A percentile compares a stretch with the other conserved stretches of the same genome.
Conservation (phyloP, 495 filamentous ascomycete species). For the Penicillium crystallinum region DNA sequence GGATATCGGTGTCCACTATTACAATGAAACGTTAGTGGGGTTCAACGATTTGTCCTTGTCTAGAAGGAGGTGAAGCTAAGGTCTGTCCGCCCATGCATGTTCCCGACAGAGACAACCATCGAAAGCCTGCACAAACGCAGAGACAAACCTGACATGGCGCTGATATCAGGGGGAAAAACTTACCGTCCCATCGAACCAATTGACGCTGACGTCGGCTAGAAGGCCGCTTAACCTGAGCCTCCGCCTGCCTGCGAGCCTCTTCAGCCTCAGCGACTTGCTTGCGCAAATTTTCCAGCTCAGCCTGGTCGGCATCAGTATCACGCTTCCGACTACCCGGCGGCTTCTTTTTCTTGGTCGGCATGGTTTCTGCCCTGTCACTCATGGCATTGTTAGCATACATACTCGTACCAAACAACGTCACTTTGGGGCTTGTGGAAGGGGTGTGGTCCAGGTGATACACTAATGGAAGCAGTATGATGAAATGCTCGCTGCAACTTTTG, state of each 20-base stretch:
- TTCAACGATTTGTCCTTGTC: background rate
- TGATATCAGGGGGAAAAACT: constrained; percentile 7
- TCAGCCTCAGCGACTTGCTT: background rate
- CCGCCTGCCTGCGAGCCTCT: background rate
- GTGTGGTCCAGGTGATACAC: background rate
- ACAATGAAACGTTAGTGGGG: background rate
- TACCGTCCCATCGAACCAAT: constrained; percentile 45
- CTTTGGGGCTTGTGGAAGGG: no score
- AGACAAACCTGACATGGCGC: background rate
- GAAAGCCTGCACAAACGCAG: background rate
- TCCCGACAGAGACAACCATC: background rate
- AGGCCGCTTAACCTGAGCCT: background rate
- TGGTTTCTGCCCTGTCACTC: background rate
- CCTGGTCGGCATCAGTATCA: background rate
- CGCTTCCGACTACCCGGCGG: background rate
- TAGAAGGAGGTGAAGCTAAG: background rate
- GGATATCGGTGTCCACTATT: constrained; percentile 38
- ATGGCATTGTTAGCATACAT: background rate
- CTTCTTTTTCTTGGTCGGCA: background rate
- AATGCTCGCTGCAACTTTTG: no score
- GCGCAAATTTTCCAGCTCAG: background rate
- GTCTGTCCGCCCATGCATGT: background rate
- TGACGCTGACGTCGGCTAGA: constrained; percentile 17
- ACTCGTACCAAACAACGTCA: background rate
- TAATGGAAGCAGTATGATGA: no score